Evolutionary conservation across 495 filamentous ascomycete species (phyloP).

Genomic region (Aspergillus ostianus): DNA sequence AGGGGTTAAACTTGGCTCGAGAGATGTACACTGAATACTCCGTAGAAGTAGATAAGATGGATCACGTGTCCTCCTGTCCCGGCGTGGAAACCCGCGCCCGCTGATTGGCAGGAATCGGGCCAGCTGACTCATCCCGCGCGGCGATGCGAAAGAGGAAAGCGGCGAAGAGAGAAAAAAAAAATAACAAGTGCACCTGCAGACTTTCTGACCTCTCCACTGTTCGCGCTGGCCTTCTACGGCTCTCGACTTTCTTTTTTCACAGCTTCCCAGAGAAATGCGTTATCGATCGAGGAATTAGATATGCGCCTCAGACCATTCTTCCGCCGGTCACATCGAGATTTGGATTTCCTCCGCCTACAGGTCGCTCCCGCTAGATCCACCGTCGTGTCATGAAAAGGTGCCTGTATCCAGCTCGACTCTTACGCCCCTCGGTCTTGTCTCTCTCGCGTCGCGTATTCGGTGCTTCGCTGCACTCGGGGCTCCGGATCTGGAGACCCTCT

Average conservation of each 20-base stretch:
- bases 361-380: conserved; percentile 27
- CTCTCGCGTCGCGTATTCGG: conserved; percentile 7
- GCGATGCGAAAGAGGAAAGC: neutral
- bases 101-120: conserved; percentile 15
- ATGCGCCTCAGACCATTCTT: conserved; percentile 36
- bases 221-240: neutral
- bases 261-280: conserved; percentile 18
- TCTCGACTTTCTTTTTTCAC: neutral
- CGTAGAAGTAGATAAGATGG: too few species aligned
- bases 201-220: neutral
- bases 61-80: neutral
- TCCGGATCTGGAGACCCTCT: conserved; percentile 12
- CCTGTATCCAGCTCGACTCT: conserved; percentile 34
- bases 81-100: conserved; percentile 13
- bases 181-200: neutral
- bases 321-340: conserved; percentile 30
- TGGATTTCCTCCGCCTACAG: conserved; percentile 33
- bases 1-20: conserved; percentile 5
- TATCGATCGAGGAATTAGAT: conserved; percentile 29
- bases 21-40: too few species aligned
- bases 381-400: conserved; percentile 48
- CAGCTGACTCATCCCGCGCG: conserved; percentile 22
- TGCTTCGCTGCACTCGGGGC: conserved; percentile 1
- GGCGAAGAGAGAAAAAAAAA: neutral
- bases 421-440: conserved; percentile 7